Percentiles rank a stretch among this genome's conserved stretches.
Conservation (phyloP, 1,284 basidiomycete species). For the Ganoderma sinense region DNA sequence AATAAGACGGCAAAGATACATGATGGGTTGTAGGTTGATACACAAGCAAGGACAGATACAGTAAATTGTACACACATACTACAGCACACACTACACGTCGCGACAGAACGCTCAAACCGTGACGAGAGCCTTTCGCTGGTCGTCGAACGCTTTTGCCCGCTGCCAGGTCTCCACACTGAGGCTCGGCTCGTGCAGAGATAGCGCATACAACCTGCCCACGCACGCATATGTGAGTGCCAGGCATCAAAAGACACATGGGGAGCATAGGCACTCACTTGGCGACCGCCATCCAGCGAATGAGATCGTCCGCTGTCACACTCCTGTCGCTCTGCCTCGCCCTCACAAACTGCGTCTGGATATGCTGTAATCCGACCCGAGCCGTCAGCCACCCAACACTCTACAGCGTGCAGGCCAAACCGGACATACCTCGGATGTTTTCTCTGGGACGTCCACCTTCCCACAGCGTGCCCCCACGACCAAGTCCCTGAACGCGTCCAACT, state of each 20-base stretch:
- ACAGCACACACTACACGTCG: neutral
- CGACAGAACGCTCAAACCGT: neutral
- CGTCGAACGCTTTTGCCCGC: conserved; percentile 46
- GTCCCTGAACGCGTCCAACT: conserved; percentile 59
- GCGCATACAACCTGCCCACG: conserved; percentile 44
- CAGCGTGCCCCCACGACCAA: conserved; percentile 57
- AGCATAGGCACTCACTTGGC: conserved; percentile 60
- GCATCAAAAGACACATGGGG: neutral
- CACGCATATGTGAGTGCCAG: conserved; percentile 1
- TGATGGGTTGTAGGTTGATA: neutral
- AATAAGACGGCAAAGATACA: neutral
- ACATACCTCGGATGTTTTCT: conserved; percentile 61
- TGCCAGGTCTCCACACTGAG: conserved; percentile 50
- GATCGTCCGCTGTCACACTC: conserved; percentile 61
- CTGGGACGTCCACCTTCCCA: conserved; percentile 59
- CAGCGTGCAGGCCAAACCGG: neutral
- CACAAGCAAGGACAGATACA: conserved; percentile 7
- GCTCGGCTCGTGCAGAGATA: conserved; percentile 42
- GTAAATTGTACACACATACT: neutral
- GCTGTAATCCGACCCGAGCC: conserved; percentile 44
- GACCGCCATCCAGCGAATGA: conserved; percentile 69
- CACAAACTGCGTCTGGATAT: conserved; percentile 81
- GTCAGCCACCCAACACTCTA: neutral
- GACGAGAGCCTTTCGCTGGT: conserved; percentile 39
- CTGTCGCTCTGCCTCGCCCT: conserved; percentile 56